A percentile compares a stretch with the other conserved stretches of the same genome.
Evolutionary conservation across 2,329 filamentous ascomycete species (phyloP).

Genomic region (Penicillium brevicompactum): DNA sequence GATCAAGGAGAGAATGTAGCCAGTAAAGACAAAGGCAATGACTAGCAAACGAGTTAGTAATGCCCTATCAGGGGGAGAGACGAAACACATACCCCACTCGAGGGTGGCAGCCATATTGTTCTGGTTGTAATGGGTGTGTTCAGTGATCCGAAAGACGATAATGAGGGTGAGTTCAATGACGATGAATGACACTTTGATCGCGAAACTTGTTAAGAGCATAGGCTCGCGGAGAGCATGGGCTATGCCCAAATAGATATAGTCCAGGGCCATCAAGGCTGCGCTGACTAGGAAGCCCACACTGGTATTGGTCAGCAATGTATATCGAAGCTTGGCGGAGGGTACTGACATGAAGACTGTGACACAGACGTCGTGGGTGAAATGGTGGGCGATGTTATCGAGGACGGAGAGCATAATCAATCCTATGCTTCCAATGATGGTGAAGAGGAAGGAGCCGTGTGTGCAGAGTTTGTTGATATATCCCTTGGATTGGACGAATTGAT

Average conservation of each 20-base stretch:
- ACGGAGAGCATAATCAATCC: conserved; percentile 19
- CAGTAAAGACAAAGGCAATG: conserved; percentile 21
- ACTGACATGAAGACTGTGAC: conserved; percentile 22
- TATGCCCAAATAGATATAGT: conserved; percentile 18
- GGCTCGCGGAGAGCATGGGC: conserved; percentile 13
- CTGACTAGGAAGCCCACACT: conserved; percentile 19
- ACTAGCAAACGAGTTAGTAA: conserved; percentile 9
- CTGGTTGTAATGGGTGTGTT: conserved; percentile 10
- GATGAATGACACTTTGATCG: conserved; percentile 20
- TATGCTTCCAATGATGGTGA: conserved; percentile 18
- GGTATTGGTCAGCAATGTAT: conserved; percentile 3
- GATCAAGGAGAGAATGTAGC: conserved; percentile 21
- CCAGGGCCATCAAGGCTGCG: conserved; percentile 18
- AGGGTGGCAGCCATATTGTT: conserved; percentile 19
- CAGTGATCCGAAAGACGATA: conserved; percentile 18
- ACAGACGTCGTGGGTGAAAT: conserved; percentile 18
- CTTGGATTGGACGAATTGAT: conserved; percentile 18
- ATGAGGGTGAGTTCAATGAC: conserved; percentile 21
- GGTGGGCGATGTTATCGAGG: conserved; percentile 19
- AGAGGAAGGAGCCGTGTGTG: conserved; percentile 18
- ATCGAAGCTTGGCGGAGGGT: background rate
- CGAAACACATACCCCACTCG: conserved; percentile 16
- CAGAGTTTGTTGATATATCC: conserved; percentile 16
- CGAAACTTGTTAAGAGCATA: conserved; percentile 20
- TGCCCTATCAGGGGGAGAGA: background rate